Conservation (phyloP, 2,329 filamentous ascomycete genomes). For the Aspergillus alliaceus region DNA sequence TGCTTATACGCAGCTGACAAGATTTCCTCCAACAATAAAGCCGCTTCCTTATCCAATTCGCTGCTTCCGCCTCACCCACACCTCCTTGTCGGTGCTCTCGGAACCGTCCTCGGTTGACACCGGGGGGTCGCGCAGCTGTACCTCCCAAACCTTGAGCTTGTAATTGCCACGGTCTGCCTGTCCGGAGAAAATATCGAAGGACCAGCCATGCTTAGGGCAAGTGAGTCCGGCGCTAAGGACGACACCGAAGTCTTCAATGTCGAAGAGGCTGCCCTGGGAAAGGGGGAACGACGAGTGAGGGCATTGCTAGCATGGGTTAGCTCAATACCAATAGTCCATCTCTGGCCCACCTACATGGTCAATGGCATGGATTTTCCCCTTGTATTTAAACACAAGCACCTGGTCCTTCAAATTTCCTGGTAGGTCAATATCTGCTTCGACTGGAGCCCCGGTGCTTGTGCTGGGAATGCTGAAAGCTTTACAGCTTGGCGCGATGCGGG, state of each 20-base stretch:
- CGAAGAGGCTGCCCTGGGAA: constrained; percentile 62
- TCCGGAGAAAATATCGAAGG: constrained; percentile 67
- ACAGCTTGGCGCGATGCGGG: constrained; percentile 54
- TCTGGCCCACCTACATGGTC: constrained; percentile 57
- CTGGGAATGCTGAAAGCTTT: constrained; percentile 57
- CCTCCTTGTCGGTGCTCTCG: constrained; percentile 25
- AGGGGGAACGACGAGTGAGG: constrained; percentile 68
- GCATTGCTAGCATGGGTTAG: constrained; percentile 53
- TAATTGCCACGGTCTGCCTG: constrained; percentile 63
- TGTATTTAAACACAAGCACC: constrained; percentile 65
- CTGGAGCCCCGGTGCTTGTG: constrained; percentile 33
- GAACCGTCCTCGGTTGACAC: neutral
- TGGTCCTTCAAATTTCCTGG: constrained; percentile 54
- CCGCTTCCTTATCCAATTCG: constrained; percentile 25
- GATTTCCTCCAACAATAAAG: too few species aligned
- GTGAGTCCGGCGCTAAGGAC: constrained; percentile 54
- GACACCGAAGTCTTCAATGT: constrained; percentile 70
- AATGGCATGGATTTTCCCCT: constrained; percentile 64
- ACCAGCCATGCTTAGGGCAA: constrained; percentile 71
- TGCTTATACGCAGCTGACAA: neutral
- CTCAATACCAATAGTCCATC: neutral
- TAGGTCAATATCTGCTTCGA: constrained; percentile 33
- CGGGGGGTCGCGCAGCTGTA: constrained; percentile 50
- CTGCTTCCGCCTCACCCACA: constrained; percentile 37
- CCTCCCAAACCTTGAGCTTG: constrained; percentile 63